Conservation (phyloP, 1,284 basidiomycete species). For the Apiotrichum montevideense region DNA sequence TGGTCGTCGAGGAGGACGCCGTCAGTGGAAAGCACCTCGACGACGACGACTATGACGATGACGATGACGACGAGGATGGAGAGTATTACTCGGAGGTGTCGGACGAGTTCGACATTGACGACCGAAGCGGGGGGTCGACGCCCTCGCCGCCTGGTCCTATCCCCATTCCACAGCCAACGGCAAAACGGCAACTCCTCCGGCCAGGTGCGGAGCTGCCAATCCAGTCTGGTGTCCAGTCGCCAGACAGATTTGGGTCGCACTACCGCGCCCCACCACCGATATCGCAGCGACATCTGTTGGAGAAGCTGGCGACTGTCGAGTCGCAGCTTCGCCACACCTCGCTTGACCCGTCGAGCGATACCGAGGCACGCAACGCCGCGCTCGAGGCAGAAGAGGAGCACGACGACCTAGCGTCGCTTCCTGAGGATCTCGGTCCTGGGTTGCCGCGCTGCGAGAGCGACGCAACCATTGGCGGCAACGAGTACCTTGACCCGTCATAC, state of each 20-base stretch:
- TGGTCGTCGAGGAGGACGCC: constrained; percentile 81
- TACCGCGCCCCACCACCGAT: constrained; percentile 56
- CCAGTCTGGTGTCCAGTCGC: constrained; percentile 59
- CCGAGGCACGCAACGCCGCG: not conserved
- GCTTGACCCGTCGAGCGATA: not conserved
- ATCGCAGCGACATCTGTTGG: constrained; percentile 48
- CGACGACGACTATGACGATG: constrained; percentile 10
- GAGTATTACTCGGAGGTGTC: constrained; percentile 26
- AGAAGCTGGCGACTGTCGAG: constrained; percentile 25
- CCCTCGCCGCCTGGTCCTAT: constrained; percentile 18
- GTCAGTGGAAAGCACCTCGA: not conserved
- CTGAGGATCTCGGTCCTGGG: not conserved
- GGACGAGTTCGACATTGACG: constrained; percentile 84
- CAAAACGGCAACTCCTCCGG: not conserved
- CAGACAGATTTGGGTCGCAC: constrained; percentile 65
- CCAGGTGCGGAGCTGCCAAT: not conserved
- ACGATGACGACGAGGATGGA: constrained; percentile 52
- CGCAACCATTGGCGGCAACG: constrained; percentile 6
- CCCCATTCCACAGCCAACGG: not conserved
- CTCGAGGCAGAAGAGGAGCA: not conserved
- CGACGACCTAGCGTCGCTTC: not conserved
- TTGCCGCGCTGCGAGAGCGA: constrained; percentile 4
- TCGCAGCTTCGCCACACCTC: constrained; percentile 4
- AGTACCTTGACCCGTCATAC: not conserved
- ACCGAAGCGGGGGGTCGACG: constrained; percentile 51